These are phyloP conservation scores for Chernovozyma aurita DNA, from an alignment of 1,139 yeast species.

Conservation along the genomic window DNA sequence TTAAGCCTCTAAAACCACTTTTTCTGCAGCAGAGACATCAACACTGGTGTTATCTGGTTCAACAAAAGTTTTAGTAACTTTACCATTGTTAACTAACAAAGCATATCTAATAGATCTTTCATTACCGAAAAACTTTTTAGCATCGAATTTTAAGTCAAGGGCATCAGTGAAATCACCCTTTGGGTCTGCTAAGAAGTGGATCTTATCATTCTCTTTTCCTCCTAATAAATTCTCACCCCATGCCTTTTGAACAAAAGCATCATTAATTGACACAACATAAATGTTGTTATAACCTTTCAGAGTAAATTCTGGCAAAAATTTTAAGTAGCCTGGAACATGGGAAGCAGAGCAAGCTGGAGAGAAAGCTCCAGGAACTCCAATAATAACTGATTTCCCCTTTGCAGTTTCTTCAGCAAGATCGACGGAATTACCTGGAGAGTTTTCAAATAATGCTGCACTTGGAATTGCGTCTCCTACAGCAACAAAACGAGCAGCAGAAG, in stretches of 20 bases:
- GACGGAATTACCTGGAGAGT: constrained; percentile 64
- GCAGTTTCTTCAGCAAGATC: constrained; percentile 54
- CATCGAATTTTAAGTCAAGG: constrained; percentile 67
- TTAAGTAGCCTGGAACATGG: constrained; percentile 77
- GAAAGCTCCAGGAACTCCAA: constrained; percentile 91
- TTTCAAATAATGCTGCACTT: constrained; percentile 49
- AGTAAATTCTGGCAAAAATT: constrained; percentile 45
- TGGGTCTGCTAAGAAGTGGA: constrained; percentile 74
- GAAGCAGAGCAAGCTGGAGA: constrained; percentile 79
- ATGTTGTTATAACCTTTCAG: constrained; percentile 61
- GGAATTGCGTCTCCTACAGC: constrained; percentile 60
- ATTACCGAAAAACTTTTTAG: constrained; percentile 68
- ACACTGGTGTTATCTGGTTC: constrained; percentile 83
- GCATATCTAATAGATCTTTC: constrained; percentile 75
- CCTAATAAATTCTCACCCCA: constrained; percentile 53
- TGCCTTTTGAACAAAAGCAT: constrained; percentile 78
- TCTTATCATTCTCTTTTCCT: constrained; percentile 21
- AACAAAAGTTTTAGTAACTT: constrained; percentile 57
- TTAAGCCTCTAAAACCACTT: constrained; percentile 29
- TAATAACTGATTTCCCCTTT: constrained; percentile 52
- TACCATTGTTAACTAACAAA: constrained; percentile 68
- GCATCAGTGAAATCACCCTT: constrained; percentile 63
- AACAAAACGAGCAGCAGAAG: constrained; percentile 28
- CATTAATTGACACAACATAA: constrained; percentile 76
- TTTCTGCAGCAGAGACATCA: constrained; percentile 41